A percentile compares a stretch with the other conserved stretches of the same genome.
phyloP scores from a whole-genome alignment of 441 rosid genomes.

The Gossypium schwendimanii region DNA sequence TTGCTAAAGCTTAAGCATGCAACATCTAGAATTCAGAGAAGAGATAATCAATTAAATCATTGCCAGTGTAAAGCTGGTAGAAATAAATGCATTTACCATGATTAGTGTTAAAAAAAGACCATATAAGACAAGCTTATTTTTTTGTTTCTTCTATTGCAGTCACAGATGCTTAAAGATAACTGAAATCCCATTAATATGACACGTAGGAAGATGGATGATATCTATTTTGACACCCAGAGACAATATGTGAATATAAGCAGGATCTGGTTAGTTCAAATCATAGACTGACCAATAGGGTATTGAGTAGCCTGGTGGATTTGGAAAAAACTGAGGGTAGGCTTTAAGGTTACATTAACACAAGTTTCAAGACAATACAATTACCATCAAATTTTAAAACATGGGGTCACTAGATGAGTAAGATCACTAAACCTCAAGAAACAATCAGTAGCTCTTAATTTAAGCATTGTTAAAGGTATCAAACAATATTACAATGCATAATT shows the following conservation, averaged over 20 bases:
- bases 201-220: background rate
- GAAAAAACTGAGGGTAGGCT: background rate
- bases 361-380: background rate
- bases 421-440: background rate
- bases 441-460: background rate
- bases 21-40: background rate
- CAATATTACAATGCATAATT: background rate
- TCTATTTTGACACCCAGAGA: background rate
- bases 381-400: background rate
- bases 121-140: background rate
- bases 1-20: background rate
- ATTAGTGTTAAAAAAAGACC: background rate
- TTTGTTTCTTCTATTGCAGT: background rate
- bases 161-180: background rate
- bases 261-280: background rate
- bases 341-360: background rate
- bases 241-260: background rate
- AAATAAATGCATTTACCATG: conserved; percentile 1
- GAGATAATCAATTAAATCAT: background rate
- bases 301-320: background rate
- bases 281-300: background rate
- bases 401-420: background rate
- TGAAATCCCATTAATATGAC: background rate
- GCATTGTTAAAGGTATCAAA: background rate
- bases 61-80: background rate